Evolutionary conservation across 371 early-diverging fungal genomes (phyloP).

Genomic region (Mortierella sp.): DNA sequence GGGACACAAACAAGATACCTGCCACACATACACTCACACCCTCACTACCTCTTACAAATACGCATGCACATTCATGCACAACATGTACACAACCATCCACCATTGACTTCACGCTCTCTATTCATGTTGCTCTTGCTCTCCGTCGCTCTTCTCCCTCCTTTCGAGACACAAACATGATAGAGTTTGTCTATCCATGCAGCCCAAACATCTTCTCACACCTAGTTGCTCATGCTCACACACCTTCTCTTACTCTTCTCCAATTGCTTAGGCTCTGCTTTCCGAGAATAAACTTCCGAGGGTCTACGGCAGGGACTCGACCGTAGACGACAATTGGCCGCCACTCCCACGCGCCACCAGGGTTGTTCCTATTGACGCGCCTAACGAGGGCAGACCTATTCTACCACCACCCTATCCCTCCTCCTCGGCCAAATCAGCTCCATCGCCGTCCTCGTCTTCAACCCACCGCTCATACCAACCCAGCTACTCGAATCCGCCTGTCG

Average conservation of each 20-base stretch:
- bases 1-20: neutral
- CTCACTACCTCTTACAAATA: neutral
- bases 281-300: constrained; percentile 41
- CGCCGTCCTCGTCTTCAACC: constrained; percentile 14
- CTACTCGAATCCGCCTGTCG: constrained; percentile 16
- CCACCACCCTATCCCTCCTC: constrained; percentile 24
- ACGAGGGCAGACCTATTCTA: constrained; percentile 27
- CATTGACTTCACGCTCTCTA: too few species aligned
- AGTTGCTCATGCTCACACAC: neutral
- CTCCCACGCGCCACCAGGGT: constrained; percentile 17
- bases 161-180: too few species aligned
- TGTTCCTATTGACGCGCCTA: constrained; percentile 40
- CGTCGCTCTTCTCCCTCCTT: too few species aligned
- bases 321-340: constrained; percentile 39
- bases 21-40: constrained; percentile 9
- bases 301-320: constrained; percentile 49
- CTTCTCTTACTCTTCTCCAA: neutral
- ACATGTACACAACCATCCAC: too few species aligned
- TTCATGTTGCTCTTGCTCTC: neutral
- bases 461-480: constrained; percentile 20
- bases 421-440: constrained; percentile 11
- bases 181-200: constrained; percentile 1
- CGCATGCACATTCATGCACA: neutral
- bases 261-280: constrained; percentile 36
- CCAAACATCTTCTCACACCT: neutral